Evolutionary conservation across 2,329 filamentous ascomycete species (phyloP).

Genomic region (Penicillium sp.): DNA sequence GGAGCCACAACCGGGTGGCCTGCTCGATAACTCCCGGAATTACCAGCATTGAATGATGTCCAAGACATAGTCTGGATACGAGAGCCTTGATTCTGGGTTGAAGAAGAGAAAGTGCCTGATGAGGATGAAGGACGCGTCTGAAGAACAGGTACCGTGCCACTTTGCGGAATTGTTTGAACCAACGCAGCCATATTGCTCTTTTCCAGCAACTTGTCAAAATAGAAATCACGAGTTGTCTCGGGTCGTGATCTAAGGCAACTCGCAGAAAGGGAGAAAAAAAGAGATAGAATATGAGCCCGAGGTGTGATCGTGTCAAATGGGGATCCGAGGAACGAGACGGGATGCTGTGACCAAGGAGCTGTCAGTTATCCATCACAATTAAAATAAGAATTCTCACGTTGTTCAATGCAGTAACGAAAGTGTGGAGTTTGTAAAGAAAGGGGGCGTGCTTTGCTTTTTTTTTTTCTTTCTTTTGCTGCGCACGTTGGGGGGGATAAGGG

Average conservation of each 20-base stretch:
- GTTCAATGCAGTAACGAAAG: slow-evolving; percentile 1
- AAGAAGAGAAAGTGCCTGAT: slow-evolving; percentile 55
- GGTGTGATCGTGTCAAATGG: slow-evolving; percentile 18
- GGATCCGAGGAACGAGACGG: slow-evolving; percentile 20
- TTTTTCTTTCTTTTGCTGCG: slow-evolving; percentile 8
- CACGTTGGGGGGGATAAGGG: slow-evolving; percentile 14
- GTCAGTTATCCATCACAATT: slow-evolving; percentile 24
- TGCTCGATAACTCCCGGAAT: slow-evolving; percentile 47
- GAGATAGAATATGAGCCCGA: slow-evolving; percentile 2
- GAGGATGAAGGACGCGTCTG: slow-evolving; percentile 69
- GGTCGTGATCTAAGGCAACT: slow-evolving; percentile 20
- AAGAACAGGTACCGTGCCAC: slow-evolving; percentile 71
- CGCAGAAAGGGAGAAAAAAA: slow-evolving; percentile 5
- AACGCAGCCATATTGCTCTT: slow-evolving; percentile 73
- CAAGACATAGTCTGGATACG: slow-evolving; percentile 43
- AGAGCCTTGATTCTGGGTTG: slow-evolving; percentile 36
- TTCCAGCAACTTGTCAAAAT: slow-evolving; percentile 20
- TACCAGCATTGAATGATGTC: slow-evolving; percentile 43
- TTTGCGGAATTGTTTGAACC: slow-evolving; percentile 77
- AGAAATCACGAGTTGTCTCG: slow-evolving; percentile 19
- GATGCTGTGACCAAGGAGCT: slow-evolving; percentile 21
- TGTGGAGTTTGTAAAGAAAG: slow-evolving; percentile 7
- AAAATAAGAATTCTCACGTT: slow-evolving; percentile 8
- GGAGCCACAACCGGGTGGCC: slow-evolving; percentile 67
- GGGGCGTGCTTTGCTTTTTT: slow-evolving; percentile 11